These are phyloP conservation scores for Xylariales sp. DNA, from an alignment of 2,329 filamentous ascomycete species.

Conservation along the genomic window DNA sequence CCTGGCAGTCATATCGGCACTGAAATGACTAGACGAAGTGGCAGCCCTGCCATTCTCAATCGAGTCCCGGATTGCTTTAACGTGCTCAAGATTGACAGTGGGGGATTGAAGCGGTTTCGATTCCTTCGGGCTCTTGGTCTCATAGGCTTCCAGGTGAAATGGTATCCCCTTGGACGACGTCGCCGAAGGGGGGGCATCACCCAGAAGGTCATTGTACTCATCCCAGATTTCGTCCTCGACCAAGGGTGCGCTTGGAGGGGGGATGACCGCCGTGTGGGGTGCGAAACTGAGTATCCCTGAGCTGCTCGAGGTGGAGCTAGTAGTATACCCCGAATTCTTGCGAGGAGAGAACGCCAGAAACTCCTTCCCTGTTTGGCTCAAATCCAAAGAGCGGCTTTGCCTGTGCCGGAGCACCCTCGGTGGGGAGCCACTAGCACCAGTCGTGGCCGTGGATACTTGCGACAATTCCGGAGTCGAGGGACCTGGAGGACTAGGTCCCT, in stretches of 20 bases:
- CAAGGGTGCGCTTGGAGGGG: slow-evolving; percentile 55
- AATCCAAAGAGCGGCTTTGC: slow-evolving; percentile 3
- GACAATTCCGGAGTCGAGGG: slow-evolving; percentile 34
- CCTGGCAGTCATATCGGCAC: slow-evolving; percentile 49
- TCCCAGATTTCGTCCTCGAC: slow-evolving; percentile 90
- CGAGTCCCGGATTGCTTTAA: slow-evolving; percentile 23
- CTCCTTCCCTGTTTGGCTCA: slow-evolving; percentile 38
- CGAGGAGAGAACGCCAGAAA: slow-evolving; percentile 72
- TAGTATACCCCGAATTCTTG: slow-evolving; percentile 64
- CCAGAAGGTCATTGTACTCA: slow-evolving; percentile 86
- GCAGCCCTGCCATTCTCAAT: slow-evolving; percentile 26
- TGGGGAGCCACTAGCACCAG: slow-evolving; percentile 24
- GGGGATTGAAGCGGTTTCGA: slow-evolving; percentile 42
- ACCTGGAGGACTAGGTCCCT: slow-evolving; percentile 41
- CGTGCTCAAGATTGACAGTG: slow-evolving; percentile 28
- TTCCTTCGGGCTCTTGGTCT: slow-evolving; percentile 29
- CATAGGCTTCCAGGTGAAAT: slow-evolving; percentile 50
- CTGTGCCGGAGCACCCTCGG: slow-evolving; percentile 11
- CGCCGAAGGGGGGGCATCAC: slow-evolving; percentile 53
- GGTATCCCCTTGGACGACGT: slow-evolving; percentile 53
- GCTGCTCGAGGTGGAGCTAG: slow-evolving; percentile 58
- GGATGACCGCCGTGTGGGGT: slow-evolving; percentile 58
- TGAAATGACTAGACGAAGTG: slow-evolving; percentile 47
- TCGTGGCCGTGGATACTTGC: slow-evolving; percentile 28
- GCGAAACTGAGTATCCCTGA: slow-evolving; percentile 58